Percentiles rank a stretch among this genome's conserved stretches.
These are phyloP conservation scores for Geotrichum histeridarum DNA, from an alignment of 1,139 yeast species.

Conservation along the genomic window DNA sequence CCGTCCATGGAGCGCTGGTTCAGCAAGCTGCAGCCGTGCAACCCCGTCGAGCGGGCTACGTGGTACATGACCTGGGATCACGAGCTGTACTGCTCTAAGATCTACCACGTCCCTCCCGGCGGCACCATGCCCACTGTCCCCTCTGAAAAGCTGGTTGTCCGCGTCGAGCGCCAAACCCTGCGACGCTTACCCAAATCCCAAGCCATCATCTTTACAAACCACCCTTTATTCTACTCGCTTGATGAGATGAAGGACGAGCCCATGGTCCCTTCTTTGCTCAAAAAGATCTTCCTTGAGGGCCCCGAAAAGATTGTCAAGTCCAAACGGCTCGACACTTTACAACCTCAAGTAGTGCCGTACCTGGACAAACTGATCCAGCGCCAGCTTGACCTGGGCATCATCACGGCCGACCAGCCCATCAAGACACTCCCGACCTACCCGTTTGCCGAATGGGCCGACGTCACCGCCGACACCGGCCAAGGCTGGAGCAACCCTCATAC, in stretches of 20 bases:
- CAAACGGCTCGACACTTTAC: slow-evolving; percentile 52
- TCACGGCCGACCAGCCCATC: slow-evolving; percentile 52
- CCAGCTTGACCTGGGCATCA: slow-evolving; percentile 54
- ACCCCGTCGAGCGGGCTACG: slow-evolving; percentile 67
- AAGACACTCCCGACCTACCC: slow-evolving; percentile 61
- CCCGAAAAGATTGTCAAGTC: slow-evolving; percentile 61
- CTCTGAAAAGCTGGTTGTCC: slow-evolving; percentile 47
- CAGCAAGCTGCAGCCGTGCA: slow-evolving; percentile 51
- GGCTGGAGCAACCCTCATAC: slow-evolving; percentile 30
- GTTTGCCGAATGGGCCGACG: slow-evolving; percentile 44
- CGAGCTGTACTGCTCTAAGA: slow-evolving; percentile 48
- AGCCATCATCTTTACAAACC: slow-evolving; percentile 58
- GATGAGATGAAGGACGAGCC: slow-evolving; percentile 81
- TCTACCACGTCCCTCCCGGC: slow-evolving; percentile 46
- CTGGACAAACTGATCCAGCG: slow-evolving; percentile 53
- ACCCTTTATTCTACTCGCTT: slow-evolving; percentile 62
- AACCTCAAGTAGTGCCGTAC: slow-evolving; percentile 56
- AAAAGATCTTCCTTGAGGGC: slow-evolving; percentile 58
- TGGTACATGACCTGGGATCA: slow-evolving; percentile 75
- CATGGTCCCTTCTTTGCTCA: slow-evolving; percentile 58
- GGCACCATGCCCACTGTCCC: slow-evolving; percentile 31
- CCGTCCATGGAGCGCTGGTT: slow-evolving; percentile 75
- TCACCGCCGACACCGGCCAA: slow-evolving; percentile 18
- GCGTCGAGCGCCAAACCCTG: slow-evolving; percentile 62
- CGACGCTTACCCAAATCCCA: slow-evolving; percentile 59